Evolutionary conservation across 2,329 filamentous ascomycete species (phyloP).

Genomic region (Sclerotinia glacialis): DNA sequence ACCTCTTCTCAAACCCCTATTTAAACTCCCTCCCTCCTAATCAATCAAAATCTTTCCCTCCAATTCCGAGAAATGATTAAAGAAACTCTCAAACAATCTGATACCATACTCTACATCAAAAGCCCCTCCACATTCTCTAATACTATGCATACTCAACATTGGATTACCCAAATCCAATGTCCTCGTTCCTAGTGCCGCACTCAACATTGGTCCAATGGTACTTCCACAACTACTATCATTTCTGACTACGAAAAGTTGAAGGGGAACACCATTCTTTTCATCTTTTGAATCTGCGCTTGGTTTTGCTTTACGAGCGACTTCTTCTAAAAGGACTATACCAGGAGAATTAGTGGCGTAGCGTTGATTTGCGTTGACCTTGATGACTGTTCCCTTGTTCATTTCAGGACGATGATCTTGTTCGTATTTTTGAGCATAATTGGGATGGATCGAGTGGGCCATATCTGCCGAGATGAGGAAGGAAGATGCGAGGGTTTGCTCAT

Average conservation of each 20-base stretch:
- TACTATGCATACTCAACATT: conserved; percentile 82
- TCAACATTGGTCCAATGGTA: conserved; percentile 97
- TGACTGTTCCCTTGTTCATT: conserved; percentile 94
- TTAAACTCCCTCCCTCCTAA: background rate
- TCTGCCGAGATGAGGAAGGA: conserved; percentile 95
- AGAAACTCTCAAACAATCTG: conserved; percentile 83
- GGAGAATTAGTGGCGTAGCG: conserved; percentile 96
- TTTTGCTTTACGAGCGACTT: conserved; percentile 66
- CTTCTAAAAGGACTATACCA: conserved; percentile 87
- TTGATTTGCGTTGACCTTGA: conserved; percentile 98
- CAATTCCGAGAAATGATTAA: conserved; percentile 76
- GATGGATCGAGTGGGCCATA: conserved; percentile 95
- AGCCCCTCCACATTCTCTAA: conserved; percentile 85
- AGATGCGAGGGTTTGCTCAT: conserved; percentile 85
- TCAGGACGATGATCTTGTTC: conserved; percentile 86
- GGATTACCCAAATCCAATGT: conserved; percentile 93
- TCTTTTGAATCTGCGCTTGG: conserved; percentile 47
- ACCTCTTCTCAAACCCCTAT: background rate
- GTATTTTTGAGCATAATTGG: conserved; percentile 91
- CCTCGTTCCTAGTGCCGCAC: conserved; percentile 78
- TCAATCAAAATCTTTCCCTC: conserved; percentile 46
- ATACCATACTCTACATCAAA: conserved; percentile 86
- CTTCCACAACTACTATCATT: conserved; percentile 94
- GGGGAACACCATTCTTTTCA: conserved; percentile 65
- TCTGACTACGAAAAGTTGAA: conserved; percentile 93